Conservation (phyloP, 805 yeast species). For the Ogataea populi-albae region DNA sequence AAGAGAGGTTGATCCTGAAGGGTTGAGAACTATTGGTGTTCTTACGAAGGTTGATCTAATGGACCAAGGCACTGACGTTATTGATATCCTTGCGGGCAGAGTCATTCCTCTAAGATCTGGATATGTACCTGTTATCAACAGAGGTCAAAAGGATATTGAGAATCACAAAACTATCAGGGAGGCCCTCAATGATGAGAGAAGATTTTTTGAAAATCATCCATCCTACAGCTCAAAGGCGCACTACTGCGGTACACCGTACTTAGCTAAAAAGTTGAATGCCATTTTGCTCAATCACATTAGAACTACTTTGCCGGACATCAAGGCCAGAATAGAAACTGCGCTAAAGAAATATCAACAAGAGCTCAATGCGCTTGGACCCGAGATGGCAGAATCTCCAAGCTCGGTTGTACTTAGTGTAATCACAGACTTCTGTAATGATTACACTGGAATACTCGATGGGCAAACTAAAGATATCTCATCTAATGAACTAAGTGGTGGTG, state of each 20-base stretch:
- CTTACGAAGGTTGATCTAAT: conserved; percentile 93
- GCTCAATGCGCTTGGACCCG: conserved; percentile 77
- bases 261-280: conserved; percentile 87
- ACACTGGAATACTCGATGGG: conserved; percentile 87
- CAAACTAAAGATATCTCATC: conserved; percentile 86
- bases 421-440: conserved; percentile 89
- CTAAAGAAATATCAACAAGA: conserved; percentile 82
- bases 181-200: conserved; percentile 77
- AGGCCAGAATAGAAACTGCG: conserved; percentile 81
- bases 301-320: conserved; percentile 87
- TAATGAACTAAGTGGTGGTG: conserved; percentile 94
- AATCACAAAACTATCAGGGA: conserved; percentile 79
- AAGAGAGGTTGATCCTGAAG: conserved; percentile 97
- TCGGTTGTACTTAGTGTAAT: conserved; percentile 87
- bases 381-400: conserved; percentile 82
- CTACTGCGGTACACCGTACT: conserved; percentile 97
- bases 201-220: conserved; percentile 84
- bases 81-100: conserved; percentile 92
- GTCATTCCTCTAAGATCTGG: conserved; percentile 94
- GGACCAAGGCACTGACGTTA: conserved; percentile 98
- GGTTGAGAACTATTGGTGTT: conserved; percentile 93
- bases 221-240: conserved; percentile 91
- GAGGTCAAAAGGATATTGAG: conserved; percentile 97
- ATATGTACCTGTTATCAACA: conserved; percentile 92
- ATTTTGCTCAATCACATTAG: conserved; percentile 88